phyloP scores from a whole-genome alignment of 1,284 basidiomycete genomes.

The Inonotus obliquus region DNA sequence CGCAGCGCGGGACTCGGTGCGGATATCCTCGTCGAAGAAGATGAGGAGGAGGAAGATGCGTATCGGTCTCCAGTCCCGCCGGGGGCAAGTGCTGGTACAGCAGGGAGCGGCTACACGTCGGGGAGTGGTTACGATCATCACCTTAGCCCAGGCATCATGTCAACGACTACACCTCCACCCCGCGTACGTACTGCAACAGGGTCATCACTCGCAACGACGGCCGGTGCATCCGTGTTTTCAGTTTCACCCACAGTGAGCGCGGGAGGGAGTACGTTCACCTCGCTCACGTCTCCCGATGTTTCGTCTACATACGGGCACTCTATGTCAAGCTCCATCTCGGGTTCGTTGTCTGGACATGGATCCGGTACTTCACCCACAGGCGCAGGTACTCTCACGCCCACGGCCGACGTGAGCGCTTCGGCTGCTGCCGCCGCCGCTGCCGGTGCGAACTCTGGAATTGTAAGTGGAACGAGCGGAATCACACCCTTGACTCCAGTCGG shows the following conservation, averaged over 20 bases:
- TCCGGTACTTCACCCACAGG: conserved; percentile 2
- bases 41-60: conserved; percentile 59
- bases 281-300: conserved; percentile 62
- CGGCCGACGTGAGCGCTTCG: conserved; percentile 18
- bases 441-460: background rate
- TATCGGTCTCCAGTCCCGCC: conserved; percentile 38
- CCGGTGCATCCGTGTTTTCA: background rate
- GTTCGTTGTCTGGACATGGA: background rate
- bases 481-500: conserved; percentile 63
- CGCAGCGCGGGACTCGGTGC: conserved; percentile 51
- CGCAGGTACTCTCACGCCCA: conserved; percentile 24
- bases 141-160: background rate
- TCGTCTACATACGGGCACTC: conserved; percentile 20
- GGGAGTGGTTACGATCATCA: background rate
- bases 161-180: conserved; percentile 15
- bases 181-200: conserved; percentile 33
- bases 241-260: conserved; percentile 9
- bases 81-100: conserved; percentile 28
- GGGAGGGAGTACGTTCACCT: conserved; percentile 40
- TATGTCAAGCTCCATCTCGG: background rate
- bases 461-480: conserved; percentile 28
- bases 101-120: conserved; percentile 23
- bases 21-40: conserved; percentile 64
- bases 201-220: conserved; percentile 37
- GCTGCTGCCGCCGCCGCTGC: background rate